Conservation (phyloP, 495 filamentous ascomycete genomes). For the Penicillium paxilli region DNA sequence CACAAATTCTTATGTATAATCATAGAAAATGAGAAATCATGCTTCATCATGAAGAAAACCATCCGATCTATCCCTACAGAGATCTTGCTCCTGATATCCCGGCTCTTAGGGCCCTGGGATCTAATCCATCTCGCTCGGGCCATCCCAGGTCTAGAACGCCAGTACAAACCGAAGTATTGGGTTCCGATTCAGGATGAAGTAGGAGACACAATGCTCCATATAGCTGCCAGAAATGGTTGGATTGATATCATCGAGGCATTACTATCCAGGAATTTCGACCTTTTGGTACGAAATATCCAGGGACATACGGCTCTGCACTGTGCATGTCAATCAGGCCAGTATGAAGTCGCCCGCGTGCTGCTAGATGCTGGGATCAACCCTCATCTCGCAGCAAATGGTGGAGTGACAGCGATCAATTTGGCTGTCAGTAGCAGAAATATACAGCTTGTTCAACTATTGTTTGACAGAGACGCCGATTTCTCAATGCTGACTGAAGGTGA, state of each 20-base stretch:
- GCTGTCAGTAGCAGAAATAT: background rate
- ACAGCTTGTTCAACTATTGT: background rate
- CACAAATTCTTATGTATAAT: background rate
- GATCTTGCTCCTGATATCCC: background rate
- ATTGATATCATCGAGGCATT: background rate
- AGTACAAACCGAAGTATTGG: constrained; percentile 2
- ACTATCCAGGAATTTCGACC: background rate
- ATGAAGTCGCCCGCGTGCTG: background rate
- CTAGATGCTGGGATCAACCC: background rate
- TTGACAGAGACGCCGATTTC: background rate
- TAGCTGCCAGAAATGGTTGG: background rate
- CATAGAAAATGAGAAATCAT: background rate
- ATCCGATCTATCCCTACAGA: background rate
- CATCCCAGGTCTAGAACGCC: background rate
- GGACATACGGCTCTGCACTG: background rate
- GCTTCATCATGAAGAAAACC: background rate
- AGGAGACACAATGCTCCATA: background rate
- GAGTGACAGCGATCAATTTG: background rate
- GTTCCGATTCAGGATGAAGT: background rate
- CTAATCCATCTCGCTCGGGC: background rate
- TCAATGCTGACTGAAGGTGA: background rate
- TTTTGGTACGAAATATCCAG: background rate
- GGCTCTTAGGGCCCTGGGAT: background rate
- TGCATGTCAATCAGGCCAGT: background rate
- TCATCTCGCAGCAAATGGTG: background rate